Percentiles rank a stretch among this genome's conserved stretches.
phyloP scores from a whole-genome alignment of 257 asterid genomes.

The Nicotiana noctiflora region DNA sequence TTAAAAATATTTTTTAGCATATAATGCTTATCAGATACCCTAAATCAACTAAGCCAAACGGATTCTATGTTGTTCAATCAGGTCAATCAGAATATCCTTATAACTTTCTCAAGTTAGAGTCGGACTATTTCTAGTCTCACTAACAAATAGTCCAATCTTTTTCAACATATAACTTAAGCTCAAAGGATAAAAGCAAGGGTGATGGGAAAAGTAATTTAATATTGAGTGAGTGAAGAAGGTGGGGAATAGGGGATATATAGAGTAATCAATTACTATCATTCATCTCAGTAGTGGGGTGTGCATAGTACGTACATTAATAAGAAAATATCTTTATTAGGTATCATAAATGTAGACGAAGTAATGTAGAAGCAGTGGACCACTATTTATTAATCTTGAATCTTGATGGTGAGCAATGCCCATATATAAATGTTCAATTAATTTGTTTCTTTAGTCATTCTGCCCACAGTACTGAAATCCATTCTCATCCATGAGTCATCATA shows the following conservation, averaged over 20 bases:
- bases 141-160: no score
- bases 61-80: no score
- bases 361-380: not conserved
- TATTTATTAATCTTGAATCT: not conserved
- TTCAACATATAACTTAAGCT: no score
- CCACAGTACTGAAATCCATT: not conserved
- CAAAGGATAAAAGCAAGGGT: not conserved
- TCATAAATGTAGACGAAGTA: not conserved
- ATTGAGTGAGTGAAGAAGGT: not conserved
- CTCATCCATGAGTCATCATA: not conserved
- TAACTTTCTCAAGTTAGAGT: no score
- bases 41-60: no score
- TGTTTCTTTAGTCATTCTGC: not conserved
- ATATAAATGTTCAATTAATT: not conserved
- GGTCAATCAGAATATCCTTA: no score
- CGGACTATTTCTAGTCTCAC: no score
- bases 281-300: not conserved
- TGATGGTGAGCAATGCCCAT: not conserved
- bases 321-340: not conserved
- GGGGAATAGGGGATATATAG: not conserved
- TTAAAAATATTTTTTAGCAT: no score
- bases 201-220: not conserved
- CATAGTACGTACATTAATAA: not conserved
- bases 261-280: not conserved
- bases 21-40: no score